Conservation (phyloP, 805 yeast species). For the Metschnikowia orientalis region DNA sequence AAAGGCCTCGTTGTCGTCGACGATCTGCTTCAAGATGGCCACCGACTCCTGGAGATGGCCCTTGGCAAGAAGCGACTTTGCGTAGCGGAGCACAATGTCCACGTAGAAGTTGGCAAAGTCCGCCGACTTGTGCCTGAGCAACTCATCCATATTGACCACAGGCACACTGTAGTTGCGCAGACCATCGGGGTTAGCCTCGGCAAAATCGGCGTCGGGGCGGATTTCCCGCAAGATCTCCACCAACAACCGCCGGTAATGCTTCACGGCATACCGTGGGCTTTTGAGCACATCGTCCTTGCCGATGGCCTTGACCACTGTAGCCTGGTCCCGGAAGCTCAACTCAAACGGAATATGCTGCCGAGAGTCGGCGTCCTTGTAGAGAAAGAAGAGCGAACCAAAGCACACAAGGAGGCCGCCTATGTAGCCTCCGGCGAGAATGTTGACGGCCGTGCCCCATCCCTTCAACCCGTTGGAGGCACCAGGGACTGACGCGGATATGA, state of each 20-base stretch:
- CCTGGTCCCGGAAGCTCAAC: conserved; percentile 29
- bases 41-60: conserved; percentile 33
- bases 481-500: too few species aligned
- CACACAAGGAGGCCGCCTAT: conserved; percentile 39
- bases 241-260: conserved; percentile 38
- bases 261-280: conserved; percentile 40
- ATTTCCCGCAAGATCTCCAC: conserved; percentile 30
- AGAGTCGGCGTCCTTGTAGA: conserved; percentile 37
- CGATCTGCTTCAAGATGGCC: conserved; percentile 24
- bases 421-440: conserved; percentile 41
- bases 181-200: conserved; percentile 21
- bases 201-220: conserved; percentile 23
- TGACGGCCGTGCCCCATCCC: conserved; percentile 31
- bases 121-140: conserved; percentile 27
- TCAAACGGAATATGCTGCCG: conserved; percentile 41
- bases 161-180: conserved; percentile 31
- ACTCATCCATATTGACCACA: conserved; percentile 26
- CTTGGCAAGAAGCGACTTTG: conserved; percentile 38
- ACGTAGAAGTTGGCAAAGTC: conserved; percentile 39
- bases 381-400: conserved; percentile 34
- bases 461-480: conserved; percentile 11
- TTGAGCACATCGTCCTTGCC: conserved; percentile 41
- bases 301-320: conserved; percentile 38
- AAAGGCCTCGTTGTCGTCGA: conserved; percentile 35
- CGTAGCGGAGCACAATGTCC: conserved; percentile 39